Conservation (phyloP, 1,284 basidiomycete genomes). For the Puccinia sorghi region DNA sequence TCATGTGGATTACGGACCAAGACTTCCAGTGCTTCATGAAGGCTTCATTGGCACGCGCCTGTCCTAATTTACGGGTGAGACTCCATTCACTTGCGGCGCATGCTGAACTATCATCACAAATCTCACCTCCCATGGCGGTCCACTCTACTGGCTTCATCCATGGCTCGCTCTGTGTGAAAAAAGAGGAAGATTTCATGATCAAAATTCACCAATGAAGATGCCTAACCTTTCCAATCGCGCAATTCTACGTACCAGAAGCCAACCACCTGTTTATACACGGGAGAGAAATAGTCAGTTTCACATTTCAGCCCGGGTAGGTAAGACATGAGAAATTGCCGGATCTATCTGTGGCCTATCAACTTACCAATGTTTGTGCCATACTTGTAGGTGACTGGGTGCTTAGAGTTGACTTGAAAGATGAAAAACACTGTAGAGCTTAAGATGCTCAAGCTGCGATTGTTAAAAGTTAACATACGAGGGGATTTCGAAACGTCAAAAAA, state of each 20-base stretch:
- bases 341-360: not conserved
- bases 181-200: not conserved
- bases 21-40: constrained; percentile 69
- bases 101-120: constrained; percentile 62
- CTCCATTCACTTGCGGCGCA: constrained; percentile 68
- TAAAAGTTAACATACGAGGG: not conserved
- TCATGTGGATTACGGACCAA: constrained; percentile 46
- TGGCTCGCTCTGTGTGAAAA: constrained; percentile 59
- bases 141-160: constrained; percentile 73
- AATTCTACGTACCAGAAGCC: constrained; percentile 34
- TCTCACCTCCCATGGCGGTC: constrained; percentile 68
- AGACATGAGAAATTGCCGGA: too few relatives aligned
- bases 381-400: constrained; percentile 12
- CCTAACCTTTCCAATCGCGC: not conserved
- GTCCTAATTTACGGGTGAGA: constrained; percentile 63
- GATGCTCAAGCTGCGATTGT: not conserved
- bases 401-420: not conserved
- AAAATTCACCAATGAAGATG: not conserved
- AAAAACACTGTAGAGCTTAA: not conserved
- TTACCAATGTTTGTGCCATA: constrained; percentile 31
- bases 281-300: not conserved
- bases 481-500: not conserved
- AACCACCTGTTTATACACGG: constrained; percentile 28
- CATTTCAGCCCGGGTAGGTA: not conserved
- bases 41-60: constrained; percentile 65